Percentiles rank a stretch among this genome's conserved stretches.
Evolutionary conservation across 2,329 filamentous ascomycete species (phyloP).

Genomic region (Cercospora brassicicola): DNA sequence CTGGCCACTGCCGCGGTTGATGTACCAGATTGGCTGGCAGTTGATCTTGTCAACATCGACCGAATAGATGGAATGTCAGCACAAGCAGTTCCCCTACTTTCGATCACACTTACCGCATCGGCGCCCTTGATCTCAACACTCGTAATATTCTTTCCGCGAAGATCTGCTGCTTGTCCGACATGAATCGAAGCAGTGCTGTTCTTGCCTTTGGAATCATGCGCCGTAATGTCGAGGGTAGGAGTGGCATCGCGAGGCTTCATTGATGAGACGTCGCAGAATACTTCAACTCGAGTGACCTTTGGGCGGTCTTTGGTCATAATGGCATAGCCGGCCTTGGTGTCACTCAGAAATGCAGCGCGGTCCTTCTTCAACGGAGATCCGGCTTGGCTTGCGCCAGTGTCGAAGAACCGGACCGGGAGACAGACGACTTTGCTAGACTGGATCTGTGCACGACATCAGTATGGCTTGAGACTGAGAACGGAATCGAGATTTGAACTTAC

Average conservation of each 20-base stretch:
- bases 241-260: neutral
- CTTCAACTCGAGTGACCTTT: neutral
- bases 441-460: neutral
- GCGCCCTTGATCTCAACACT: neutral
- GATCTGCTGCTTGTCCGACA: neutral
- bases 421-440: neutral
- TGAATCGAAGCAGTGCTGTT: neutral
- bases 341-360: neutral
- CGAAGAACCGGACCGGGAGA: neutral
- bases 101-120: neutral
- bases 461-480: neutral
- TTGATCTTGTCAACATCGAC: neutral
- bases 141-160: neutral
- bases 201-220: neutral
- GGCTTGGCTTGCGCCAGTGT: neutral
- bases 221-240: neutral
- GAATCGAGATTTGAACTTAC: neutral
- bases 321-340: neutral
- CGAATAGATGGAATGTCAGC: neutral
- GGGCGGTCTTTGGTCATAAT: neutral
- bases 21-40: neutral
- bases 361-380: neutral
- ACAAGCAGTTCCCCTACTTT: too few species aligned
- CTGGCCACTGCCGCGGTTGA: neutral
- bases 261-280: neutral